Conservation (phyloP, 768 basidiomycete genomes). For the Pseudohyphozyma bogoriensis region DNA sequence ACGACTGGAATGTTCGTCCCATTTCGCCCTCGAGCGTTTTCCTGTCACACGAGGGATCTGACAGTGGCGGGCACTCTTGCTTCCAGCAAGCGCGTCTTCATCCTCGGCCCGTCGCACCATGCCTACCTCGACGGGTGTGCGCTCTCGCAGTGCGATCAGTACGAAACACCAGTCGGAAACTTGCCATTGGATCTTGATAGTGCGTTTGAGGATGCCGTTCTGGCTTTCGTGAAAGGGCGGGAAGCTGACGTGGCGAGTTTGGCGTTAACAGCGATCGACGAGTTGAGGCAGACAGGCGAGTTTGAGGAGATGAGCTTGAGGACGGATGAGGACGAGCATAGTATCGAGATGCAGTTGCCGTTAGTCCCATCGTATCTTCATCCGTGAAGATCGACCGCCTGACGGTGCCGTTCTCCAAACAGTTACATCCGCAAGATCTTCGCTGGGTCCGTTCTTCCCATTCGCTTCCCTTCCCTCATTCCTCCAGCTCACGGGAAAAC, state of each 20-base stretch:
- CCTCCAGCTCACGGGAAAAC: background rate
- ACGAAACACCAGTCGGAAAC: slow-evolving; percentile 75
- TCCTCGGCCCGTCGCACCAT: slow-evolving; percentile 93
- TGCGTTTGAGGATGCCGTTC: slow-evolving; percentile 40
- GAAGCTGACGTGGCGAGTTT: background rate
- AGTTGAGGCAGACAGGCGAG: slow-evolving; percentile 54
- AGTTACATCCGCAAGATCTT: slow-evolving; percentile 71
- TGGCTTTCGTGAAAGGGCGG: background rate
- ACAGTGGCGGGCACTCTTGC: background rate
- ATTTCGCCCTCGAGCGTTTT: background rate
- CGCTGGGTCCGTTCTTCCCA: slow-evolving; percentile 51
- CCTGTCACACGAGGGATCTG: background rate
- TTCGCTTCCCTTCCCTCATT: too few relatives aligned
- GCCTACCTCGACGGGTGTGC: slow-evolving; percentile 79
- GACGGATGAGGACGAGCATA: slow-evolving; percentile 89
- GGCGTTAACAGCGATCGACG: slow-evolving; percentile 56
- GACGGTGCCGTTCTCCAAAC: background rate
- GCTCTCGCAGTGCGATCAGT: slow-evolving; percentile 62
- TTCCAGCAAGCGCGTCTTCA: slow-evolving; percentile 74
- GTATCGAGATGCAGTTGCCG: slow-evolving; percentile 97
- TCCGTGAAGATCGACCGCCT: background rate
- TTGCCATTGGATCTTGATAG: slow-evolving; percentile 69
- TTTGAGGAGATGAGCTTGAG: slow-evolving; percentile 58
- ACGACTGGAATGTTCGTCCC: slow-evolving; percentile 61
- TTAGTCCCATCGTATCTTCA: slow-evolving; percentile 7